Base-by-base conservation (phyloP, 2,329 filamentous ascomycete genomes). In the Venturia pyrina region DNA sequence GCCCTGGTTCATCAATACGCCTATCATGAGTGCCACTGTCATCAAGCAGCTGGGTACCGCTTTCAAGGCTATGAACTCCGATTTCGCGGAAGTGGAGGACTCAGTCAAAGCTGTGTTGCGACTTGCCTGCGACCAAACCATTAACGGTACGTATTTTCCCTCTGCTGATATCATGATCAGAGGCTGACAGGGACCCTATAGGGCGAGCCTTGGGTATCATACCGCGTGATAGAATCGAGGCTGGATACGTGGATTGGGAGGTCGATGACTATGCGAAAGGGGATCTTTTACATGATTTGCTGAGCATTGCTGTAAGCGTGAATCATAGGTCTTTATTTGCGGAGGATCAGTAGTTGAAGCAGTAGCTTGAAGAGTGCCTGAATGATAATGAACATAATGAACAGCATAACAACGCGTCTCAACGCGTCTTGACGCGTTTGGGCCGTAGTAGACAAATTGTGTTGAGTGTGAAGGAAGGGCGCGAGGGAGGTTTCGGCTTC, bases 1-100 rank as follows among this genome's bases (percentile, higher is more conserved):
- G 21, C 65, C 65, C 11, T 66, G 65, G 65, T 63, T 41, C n/a
- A 43, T 61, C 21, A 24, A 46, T 28, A 66, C 65, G 7, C 53
- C 53, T 8, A 66, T 66, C 59, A 53, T 66, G 65, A 34, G 41
- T 53, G 60, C 65, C 17, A 21, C 32, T 19, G 19, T 63, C 7
- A 21, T 50, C 6, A 10, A 61, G 3, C 0, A 17, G 24, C 63
- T 66, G 4, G 43, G 37, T n/a, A 7, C n/a, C 24, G 37, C 46
- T 10, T 28, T 66, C 19, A 63, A 56, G 32, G 53, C 41, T 28
- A 62, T 46, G 21, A 32, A 28, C 1, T 34, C 19, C 10, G 40
- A 43, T n/a, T 66, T 40, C 13, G 60, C 56, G 10, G 60, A 62
- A n/a, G 17, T 63, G 19, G 60, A 66, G 2, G 65, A 66, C 37